Evolutionary conservation across 129 eudicot genomes (phyloP).

Genomic region (Arctium lappa): DNA sequence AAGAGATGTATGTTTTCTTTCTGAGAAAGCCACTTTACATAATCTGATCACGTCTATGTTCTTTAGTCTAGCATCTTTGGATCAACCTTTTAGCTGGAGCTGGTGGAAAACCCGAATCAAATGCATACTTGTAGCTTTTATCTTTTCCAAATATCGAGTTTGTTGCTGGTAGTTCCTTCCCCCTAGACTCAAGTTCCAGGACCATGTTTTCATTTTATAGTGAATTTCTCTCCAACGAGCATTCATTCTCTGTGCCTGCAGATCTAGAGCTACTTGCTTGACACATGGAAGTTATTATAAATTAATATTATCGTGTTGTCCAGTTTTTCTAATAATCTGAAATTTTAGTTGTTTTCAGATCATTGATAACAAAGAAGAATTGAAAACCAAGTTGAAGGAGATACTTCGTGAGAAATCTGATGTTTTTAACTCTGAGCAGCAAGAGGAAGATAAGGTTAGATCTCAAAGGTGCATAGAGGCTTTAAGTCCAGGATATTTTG

Average conservation of each 20-base stretch:
- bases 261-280: not conserved
- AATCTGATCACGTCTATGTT: not conserved
- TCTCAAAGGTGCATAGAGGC: not conserved
- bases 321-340: not conserved
- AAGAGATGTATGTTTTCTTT: conserved; percentile 50
- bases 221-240: too few relatives aligned
- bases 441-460: conserved; percentile 75
- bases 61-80: not conserved
- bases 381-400: conserved; percentile 67
- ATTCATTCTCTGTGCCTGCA: not conserved
- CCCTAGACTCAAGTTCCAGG: not conserved
- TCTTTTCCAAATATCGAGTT: too few relatives aligned
- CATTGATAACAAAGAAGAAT: conserved; percentile 64
- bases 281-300: not conserved
- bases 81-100: not conserved
- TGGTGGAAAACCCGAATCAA: not conserved
- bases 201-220: not conserved
- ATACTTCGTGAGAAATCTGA: conserved; percentile 63
- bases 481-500: too few relatives aligned
- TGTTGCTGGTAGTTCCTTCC: not conserved
- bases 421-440: conserved; percentile 47
- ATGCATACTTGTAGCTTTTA: not conserved
- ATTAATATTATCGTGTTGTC: not conserved
- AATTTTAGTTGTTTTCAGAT: conserved; percentile 22
- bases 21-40: not conserved